phyloP scores from a whole-genome alignment of 306 rosid genomes.

The Quercus engelmannii region DNA sequence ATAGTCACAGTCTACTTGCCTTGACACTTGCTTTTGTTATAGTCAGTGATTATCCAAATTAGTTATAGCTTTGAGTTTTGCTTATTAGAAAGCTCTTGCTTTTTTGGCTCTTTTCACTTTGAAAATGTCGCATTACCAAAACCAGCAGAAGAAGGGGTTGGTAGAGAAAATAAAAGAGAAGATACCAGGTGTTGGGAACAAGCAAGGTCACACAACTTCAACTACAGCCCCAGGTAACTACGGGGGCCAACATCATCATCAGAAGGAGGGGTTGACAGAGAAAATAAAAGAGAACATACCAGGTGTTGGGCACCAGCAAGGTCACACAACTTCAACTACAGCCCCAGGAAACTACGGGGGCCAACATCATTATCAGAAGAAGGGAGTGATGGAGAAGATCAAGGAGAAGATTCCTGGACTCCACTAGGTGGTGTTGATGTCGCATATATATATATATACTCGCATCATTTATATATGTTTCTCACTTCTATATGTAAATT shows the following conservation, averaged over 20 bases:
- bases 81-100: not conserved
- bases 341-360: too few species aligned
- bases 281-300: not conserved
- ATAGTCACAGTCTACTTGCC: not conserved
- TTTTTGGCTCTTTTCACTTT: not conserved
- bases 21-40: too few species aligned
- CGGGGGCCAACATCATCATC: not conserved
- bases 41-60: too few species aligned
- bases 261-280: not conserved
- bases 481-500: too few species aligned
- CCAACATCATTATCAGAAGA: not conserved
- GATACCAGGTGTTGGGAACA: constrained; percentile 15
- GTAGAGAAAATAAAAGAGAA: not conserved
- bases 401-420: not conserved
- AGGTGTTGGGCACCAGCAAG: not conserved
- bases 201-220: too few species aligned
- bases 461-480: too few species aligned
- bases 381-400: not conserved
- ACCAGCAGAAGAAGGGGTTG: not conserved
- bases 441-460: too few species aligned
- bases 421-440: not conserved
- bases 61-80: too few species aligned
- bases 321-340: too few species aligned
- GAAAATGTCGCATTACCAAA: constrained; percentile 31
- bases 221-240: not conserved